Base-by-base conservation (phyloP, 805 yeast species). In the Hanseniaspora taiwanica region DNA sequence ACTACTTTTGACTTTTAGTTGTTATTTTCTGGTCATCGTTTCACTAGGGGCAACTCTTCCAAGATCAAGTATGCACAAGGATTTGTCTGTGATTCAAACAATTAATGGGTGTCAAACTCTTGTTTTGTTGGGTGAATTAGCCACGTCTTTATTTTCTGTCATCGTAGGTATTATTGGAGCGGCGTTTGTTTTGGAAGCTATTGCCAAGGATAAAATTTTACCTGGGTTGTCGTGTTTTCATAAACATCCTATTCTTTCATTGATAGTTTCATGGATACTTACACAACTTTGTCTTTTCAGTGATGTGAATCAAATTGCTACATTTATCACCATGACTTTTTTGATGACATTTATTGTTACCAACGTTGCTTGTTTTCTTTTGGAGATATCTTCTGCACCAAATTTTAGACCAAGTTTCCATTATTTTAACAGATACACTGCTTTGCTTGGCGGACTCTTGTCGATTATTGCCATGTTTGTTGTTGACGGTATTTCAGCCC, bases 161-260 rank as follows among this genome's bases (percentile, higher is more conserved):
- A 81, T 93, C 48, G 93, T 91, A 63, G 98, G 99, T 40, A 72
- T 93, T 39, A 85, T 91, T 6, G 97, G 98, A 13, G 95, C 97
- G 0, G 94, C 96, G 0, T 78, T 84, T 42, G 76, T 91, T 44
- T 62, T 91, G 25, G 87, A 82, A 49, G 98, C 98, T 0, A 85
- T 91, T 45, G 82, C 97, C 0, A 74, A 79, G 50, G 99, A 91
- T 59, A 69, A 71, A 33, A 79, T 91, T 38, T 64, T 91, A n/a
- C 98, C 97, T 0, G 87, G 85, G 0, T 59, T 86, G 10, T 56
- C 69, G 0, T 42, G 67, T 0, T 82, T 89, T 50, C 69, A 75
- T n/a, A 58, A 64, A 20, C 85, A 78, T 36, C 85, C 91, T 18
- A 60, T 74, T 6, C 66, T 63, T 32, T 80, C 89, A 0, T 73